phyloP scores from a whole-genome alignment of 352 stramenopile species.

The Globisporangium paroecandrum region DNA sequence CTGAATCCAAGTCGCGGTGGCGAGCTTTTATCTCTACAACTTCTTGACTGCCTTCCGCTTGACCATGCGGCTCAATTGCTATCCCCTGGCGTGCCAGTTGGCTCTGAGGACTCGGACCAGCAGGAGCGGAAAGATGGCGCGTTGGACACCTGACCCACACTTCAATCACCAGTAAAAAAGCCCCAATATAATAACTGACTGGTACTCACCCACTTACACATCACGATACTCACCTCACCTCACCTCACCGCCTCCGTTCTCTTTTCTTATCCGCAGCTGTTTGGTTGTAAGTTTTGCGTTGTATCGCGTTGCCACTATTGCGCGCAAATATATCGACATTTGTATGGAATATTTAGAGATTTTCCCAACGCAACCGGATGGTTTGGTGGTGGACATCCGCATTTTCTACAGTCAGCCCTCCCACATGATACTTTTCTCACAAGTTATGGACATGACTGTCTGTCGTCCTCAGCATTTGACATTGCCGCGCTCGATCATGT shows the following conservation, averaged over 20 bases:
- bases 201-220: too few species aligned
- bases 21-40: too few species aligned
- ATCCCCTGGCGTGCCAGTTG: background rate
- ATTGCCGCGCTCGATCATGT: background rate
- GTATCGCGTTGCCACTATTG: background rate
- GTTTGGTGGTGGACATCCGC: background rate
- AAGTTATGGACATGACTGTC: slow-evolving; percentile 1
- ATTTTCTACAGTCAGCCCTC: background rate
- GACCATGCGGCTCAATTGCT: background rate
- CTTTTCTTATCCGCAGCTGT: background rate
- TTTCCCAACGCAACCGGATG: background rate
- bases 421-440: background rate
- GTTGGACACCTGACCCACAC: background rate
- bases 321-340: background rate
- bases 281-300: background rate
- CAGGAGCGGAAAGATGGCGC: background rate
- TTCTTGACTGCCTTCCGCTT: background rate
- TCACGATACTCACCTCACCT: background rate
- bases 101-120: background rate
- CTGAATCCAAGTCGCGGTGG: background rate
- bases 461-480: background rate
- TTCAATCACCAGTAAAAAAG: background rate
- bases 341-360: background rate
- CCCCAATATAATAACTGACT: background rate
- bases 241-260: background rate